phyloP scores from a whole-genome alignment of 768 basidiomycete genomes.

The Pulveroboletus sp. region DNA sequence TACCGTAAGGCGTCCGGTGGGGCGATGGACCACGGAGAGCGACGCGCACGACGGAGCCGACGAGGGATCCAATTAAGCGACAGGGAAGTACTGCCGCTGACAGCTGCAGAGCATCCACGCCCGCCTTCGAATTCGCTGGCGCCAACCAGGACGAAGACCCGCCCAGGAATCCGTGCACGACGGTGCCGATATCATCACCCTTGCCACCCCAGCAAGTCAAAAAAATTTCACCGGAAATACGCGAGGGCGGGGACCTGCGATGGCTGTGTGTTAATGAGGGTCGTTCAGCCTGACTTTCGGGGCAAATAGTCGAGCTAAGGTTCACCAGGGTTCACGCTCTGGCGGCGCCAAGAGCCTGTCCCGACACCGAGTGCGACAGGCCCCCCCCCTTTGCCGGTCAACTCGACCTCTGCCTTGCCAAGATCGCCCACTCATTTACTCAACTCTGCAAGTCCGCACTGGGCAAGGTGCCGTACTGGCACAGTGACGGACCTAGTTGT shows the following conservation, averaged over 20 bases:
- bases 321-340: constrained; percentile 29
- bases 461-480: constrained; percentile 27
- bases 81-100: constrained; percentile 7
- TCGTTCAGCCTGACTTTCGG: constrained; percentile 30
- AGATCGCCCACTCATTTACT: constrained; percentile 25
- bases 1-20: constrained; percentile 12
- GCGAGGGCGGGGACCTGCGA: constrained; percentile 37
- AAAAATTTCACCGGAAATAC: constrained; percentile 36
- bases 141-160: not conserved
- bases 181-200: constrained; percentile 9
- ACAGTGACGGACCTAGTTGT: constrained; percentile 29
- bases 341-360: constrained; percentile 27
- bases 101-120: constrained; percentile 2
- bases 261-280: constrained; percentile 36
- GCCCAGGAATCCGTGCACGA: constrained; percentile 5
- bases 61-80: constrained; percentile 11
- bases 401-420: constrained; percentile 12
- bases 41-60: constrained; percentile 18
- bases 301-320: constrained; percentile 27
- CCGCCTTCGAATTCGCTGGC: not conserved
- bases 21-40: not conserved
- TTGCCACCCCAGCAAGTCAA: constrained; percentile 21
- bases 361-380: constrained; percentile 19
- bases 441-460: constrained; percentile 20
- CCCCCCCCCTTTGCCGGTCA: constrained; percentile 12